Evolutionary conservation across 768 basidiomycete genomes (phyloP).

Genomic region (Xerocomus potaroensis): DNA sequence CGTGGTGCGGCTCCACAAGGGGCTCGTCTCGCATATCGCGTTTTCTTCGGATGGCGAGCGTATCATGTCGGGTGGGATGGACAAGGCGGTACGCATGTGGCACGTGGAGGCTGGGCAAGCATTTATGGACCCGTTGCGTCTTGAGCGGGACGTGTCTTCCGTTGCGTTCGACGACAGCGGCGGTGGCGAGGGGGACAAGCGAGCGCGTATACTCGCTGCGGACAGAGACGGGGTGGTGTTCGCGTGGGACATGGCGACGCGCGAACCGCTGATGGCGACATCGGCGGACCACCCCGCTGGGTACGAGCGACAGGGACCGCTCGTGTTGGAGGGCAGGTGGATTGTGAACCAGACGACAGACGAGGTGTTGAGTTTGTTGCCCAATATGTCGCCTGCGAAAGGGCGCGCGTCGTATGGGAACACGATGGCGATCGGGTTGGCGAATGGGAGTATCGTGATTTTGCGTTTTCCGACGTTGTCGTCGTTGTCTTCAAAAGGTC

Average conservation of each 20-base stretch:
- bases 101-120: slow-evolving; percentile 19
- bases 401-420: slow-evolving; percentile 19
- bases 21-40: slow-evolving; percentile 22
- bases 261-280: slow-evolving; percentile 14
- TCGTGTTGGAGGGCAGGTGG: slow-evolving; percentile 23
- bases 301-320: slow-evolving; percentile 5
- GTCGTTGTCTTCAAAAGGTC: no score
- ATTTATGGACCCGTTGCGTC: slow-evolving; percentile 13
- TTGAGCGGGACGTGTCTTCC: slow-evolving; percentile 15
- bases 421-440: slow-evolving; percentile 25
- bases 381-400: slow-evolving; percentile 28
- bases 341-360: slow-evolving; percentile 19
- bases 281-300: slow-evolving; percentile 16
- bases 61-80: slow-evolving; percentile 29
- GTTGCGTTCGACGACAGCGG: slow-evolving; percentile 24
- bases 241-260: slow-evolving; percentile 26
- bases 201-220: slow-evolving; percentile 20
- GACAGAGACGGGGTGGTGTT: slow-evolving; percentile 23
- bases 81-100: slow-evolving; percentile 31
- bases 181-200: neutral
- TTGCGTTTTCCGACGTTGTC: slow-evolving; percentile 19
- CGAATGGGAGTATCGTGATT: slow-evolving; percentile 28
- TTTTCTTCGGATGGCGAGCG: slow-evolving; percentile 28
- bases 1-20: slow-evolving; percentile 22
- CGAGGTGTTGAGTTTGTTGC: slow-evolving; percentile 17